phyloP scores from a whole-genome alignment of 2,329 filamentous ascomycete genomes.

The Acephala macrosclerotiorum region DNA sequence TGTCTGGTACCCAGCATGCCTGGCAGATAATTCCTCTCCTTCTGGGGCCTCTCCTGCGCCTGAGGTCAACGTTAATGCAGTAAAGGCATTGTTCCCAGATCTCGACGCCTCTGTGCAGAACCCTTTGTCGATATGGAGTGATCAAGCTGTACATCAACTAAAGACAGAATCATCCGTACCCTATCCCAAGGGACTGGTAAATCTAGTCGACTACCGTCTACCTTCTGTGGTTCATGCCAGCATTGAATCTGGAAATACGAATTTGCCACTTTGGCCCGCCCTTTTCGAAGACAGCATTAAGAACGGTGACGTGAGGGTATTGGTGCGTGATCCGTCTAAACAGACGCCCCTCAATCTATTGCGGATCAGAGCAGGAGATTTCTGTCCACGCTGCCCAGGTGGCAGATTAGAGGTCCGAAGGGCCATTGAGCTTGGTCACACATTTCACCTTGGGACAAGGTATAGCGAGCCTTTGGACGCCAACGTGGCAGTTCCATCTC shows the following conservation, averaged over 20 bases:
- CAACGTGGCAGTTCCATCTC: slow-evolving; percentile 56
- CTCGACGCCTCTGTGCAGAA: slow-evolving; percentile 76
- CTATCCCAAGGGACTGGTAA: slow-evolving; percentile 41
- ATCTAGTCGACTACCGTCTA: slow-evolving; percentile 49
- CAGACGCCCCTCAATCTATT: slow-evolving; percentile 66
- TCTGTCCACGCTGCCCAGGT: slow-evolving; percentile 73
- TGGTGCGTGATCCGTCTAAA: slow-evolving; percentile 45
- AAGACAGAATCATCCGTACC: neutral
- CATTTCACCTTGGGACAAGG: slow-evolving; percentile 89
- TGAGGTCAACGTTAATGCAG: slow-evolving; percentile 64
- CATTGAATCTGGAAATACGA: slow-evolving; percentile 23
- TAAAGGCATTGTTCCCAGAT: slow-evolving; percentile 71
- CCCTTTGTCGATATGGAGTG: slow-evolving; percentile 59
- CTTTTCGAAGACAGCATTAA: slow-evolving; percentile 2
- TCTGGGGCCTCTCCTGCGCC: slow-evolving; percentile 32
- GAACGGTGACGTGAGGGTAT: slow-evolving; percentile 26
- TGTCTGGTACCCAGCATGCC: slow-evolving; percentile 57
- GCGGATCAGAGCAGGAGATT: slow-evolving; percentile 70
- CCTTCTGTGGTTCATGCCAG: slow-evolving; percentile 18
- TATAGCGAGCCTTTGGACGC: slow-evolving; percentile 82
- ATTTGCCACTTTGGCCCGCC: slow-evolving; percentile 34
- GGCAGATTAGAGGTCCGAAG: slow-evolving; percentile 71
- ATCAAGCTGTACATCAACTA: neutral
- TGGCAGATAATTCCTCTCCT: neutral
- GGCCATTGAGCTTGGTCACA: slow-evolving; percentile 92